These are phyloP conservation scores for carrot (Daucus carota) DNA, from an alignment of 129 eudicot species.

Conservation along the genomic window DNA sequence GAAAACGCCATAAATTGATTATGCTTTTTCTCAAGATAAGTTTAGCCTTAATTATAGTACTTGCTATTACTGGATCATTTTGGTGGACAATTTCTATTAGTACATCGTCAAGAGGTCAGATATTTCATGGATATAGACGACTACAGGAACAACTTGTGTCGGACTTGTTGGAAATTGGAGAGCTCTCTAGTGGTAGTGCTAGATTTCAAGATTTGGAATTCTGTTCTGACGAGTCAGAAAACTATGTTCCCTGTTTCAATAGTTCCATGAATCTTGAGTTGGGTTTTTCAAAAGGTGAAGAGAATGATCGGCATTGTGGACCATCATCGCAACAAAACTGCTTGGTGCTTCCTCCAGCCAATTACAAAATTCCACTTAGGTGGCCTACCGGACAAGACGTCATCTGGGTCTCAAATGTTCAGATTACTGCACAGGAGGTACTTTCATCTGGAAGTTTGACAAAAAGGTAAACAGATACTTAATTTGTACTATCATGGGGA, in stretches of 20 bases:
- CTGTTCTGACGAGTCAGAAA: constrained; percentile 68
- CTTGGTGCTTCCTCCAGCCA: constrained; percentile 67
- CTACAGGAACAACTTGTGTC: constrained; percentile 91
- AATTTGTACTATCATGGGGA: neutral
- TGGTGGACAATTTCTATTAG: constrained; percentile 83
- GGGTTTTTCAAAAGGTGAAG: constrained; percentile 69
- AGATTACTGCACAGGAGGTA: constrained; percentile 93
- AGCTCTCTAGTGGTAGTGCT: constrained; percentile 63
- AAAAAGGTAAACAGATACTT: constrained; percentile 47
- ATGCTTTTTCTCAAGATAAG: constrained; percentile 55
- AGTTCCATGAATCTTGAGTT: constrained; percentile 53
- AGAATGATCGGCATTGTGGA: constrained; percentile 75
- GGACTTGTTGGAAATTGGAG: constrained; percentile 73
- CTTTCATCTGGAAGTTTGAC: constrained; percentile 95
- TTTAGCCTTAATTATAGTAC: constrained; percentile 61
- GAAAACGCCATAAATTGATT: constrained; percentile 54
- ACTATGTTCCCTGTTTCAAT: constrained; percentile 80
- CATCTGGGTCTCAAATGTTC: constrained; percentile 92
- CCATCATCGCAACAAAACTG: constrained; percentile 50
- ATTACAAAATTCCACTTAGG: constrained; percentile 79
- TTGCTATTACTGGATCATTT: constrained; percentile 77
- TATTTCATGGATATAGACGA: constrained; percentile 72
- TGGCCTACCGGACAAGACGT: constrained; percentile 99
- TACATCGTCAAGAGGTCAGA: constrained; percentile 50
- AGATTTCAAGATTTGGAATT: constrained; percentile 57